Conservation (phyloP, 805 yeast species). For the Yarrowia sp. region DNA sequence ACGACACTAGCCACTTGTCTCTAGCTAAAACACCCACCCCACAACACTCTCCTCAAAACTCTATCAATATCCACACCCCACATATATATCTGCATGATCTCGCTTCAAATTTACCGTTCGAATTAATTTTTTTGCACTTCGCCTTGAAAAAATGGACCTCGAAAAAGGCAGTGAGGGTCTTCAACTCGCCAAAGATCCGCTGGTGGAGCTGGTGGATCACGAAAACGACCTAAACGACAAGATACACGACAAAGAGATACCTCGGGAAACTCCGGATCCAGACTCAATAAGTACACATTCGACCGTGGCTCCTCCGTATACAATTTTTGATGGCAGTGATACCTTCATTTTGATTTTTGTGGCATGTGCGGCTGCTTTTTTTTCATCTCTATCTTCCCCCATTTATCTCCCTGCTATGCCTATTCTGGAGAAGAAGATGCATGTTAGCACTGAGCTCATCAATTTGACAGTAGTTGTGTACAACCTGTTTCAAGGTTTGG, state of each 20-base stretch:
- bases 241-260: background rate
- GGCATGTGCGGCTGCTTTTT: slow-evolving; percentile 4
- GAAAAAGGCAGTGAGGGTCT: background rate
- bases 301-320: background rate
- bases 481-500: slow-evolving; percentile 68
- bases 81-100: background rate
- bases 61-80: background rate
- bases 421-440: slow-evolving; percentile 52
- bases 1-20: background rate
- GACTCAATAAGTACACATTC: background rate
- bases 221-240: background rate
- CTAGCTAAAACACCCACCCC: background rate
- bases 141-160: background rate
- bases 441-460: slow-evolving; percentile 54
- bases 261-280: background rate
- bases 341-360: slow-evolving; percentile 4
- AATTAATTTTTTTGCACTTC: too few species aligned
- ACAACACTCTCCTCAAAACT: background rate
- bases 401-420: slow-evolving; percentile 79
- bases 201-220: background rate
- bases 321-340: slow-evolving; percentile 50
- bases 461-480: slow-evolving; percentile 76
- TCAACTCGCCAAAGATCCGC: background rate
- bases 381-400: slow-evolving; percentile 67
- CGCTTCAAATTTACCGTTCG: too few species aligned